A percentile compares a stretch with the other conserved stretches of the same genome.
phyloP scores from a whole-genome alignment of 345 rosid species.

The Pseudoturritis turrita region DNA sequence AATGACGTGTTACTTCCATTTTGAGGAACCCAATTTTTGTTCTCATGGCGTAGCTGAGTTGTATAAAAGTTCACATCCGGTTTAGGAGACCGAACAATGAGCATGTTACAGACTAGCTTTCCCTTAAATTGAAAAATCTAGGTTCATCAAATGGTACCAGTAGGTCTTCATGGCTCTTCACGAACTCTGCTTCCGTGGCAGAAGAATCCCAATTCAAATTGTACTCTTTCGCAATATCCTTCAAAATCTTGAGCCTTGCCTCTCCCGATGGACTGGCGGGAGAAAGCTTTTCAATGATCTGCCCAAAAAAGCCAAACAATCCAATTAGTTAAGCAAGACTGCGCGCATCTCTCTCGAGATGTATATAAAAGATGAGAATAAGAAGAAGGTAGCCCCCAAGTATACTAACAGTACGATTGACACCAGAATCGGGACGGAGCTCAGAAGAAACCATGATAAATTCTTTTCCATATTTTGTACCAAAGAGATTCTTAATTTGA shows the following conservation, averaged over 20 bases:
- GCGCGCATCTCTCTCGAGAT: background rate
- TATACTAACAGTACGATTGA: conserved; percentile 80
- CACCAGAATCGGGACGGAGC: conserved; percentile 91
- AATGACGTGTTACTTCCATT: background rate
- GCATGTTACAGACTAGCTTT: background rate
- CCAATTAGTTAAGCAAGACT: background rate
- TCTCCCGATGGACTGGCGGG: conserved; percentile 73
- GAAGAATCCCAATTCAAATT: conserved; percentile 79
- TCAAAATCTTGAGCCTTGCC: conserved; percentile 64
- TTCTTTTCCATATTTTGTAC: conserved; percentile 87
- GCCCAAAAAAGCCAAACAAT: conserved; percentile 10
- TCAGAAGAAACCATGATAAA: conserved; percentile 67
- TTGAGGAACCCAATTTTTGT: background rate
- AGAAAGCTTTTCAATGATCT: conserved; percentile 89
- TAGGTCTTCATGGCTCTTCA: conserved; percentile 82
- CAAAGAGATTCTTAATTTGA: conserved; percentile 71
- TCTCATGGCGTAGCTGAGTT: background rate
- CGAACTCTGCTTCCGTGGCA: conserved; percentile 76
- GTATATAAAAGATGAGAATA: background rate
- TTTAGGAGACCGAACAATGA: background rate
- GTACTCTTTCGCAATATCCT: conserved; percentile 76
- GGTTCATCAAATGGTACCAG: conserved; percentile 46
- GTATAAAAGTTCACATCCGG: background rate
- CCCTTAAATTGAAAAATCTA: background rate
- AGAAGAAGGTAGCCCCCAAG: conserved; percentile 17